A percentile compares a stretch with the other conserved stretches of the same genome.
Evolutionary conservation across 2,329 filamentous ascomycete genomes (phyloP).

Genomic region (Hypoxylon sp.): DNA sequence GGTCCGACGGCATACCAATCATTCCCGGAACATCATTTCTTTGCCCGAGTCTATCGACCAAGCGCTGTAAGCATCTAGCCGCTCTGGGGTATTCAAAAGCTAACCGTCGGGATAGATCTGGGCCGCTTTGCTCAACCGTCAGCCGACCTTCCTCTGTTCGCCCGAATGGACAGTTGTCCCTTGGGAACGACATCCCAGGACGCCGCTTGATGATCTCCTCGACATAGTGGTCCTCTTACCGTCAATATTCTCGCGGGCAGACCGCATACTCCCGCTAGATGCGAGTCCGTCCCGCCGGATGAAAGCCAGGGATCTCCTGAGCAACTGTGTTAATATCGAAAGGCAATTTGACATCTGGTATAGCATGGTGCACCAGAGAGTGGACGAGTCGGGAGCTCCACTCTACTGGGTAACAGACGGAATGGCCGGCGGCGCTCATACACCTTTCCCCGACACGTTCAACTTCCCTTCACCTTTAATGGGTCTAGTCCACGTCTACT

Average conservation of each 20-base stretch:
- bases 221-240: constrained; percentile 66
- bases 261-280: constrained; percentile 59
- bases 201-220: constrained; percentile 66
- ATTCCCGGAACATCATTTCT: constrained; percentile 72
- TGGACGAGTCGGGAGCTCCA: constrained; percentile 44
- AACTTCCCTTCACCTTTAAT: constrained; percentile 62
- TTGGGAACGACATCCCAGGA: constrained; percentile 68
- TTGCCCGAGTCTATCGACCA: constrained; percentile 68
- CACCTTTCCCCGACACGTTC: constrained; percentile 64
- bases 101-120: constrained; percentile 48
- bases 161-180: constrained; percentile 67
- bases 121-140: constrained; percentile 65
- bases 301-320: constrained; percentile 65
- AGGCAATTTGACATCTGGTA: constrained; percentile 66
- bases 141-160: constrained; percentile 65
- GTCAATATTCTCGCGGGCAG: constrained; percentile 62
- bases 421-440: constrained; percentile 48
- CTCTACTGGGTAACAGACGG: constrained; percentile 59
- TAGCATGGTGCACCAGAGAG: constrained; percentile 44
- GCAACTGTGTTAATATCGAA: constrained; percentile 64
- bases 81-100: neutral
- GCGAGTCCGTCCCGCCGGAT: constrained; percentile 61
- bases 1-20: constrained; percentile 64
- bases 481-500: constrained; percentile 66
- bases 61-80: constrained; percentile 61